These are phyloP conservation scores for Zygotorulaspora mrakii DNA, from an alignment of 1,139 yeast species.

Conservation along the genomic window DNA sequence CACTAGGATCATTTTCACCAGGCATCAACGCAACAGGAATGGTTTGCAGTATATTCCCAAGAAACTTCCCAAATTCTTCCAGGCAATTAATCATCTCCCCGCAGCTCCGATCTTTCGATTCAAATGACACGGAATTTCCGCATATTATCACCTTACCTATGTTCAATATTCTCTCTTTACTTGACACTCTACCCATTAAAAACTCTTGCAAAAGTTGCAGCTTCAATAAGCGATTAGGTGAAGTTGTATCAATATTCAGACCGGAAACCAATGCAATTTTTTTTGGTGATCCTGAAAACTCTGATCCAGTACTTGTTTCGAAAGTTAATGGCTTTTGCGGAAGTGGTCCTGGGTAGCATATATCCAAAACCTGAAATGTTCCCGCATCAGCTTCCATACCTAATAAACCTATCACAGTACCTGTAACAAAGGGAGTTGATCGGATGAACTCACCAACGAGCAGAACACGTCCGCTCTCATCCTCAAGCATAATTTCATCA, in stretches of 20 bases:
- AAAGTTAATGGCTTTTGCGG: constrained; percentile 48
- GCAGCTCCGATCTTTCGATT: constrained; percentile 26
- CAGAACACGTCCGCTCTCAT: constrained; percentile 85
- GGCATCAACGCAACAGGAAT: constrained; percentile 79
- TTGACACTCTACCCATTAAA: constrained; percentile 64
- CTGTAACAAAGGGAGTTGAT: constrained; percentile 64
- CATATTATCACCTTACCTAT: constrained; percentile 63
- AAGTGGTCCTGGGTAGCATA: constrained; percentile 62
- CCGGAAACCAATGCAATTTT: constrained; percentile 74
- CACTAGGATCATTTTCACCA: constrained; percentile 81
- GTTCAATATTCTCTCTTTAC: constrained; percentile 32
- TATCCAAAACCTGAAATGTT: constrained; percentile 76
- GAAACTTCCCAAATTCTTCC: constrained; percentile 50
- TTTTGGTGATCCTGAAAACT: constrained; percentile 7
- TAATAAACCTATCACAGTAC: constrained; percentile 75
- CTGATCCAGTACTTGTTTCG: constrained; percentile 14
- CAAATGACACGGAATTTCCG: constrained; percentile 64
- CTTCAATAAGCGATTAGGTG: constrained; percentile 44
- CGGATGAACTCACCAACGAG: constrained; percentile 62
- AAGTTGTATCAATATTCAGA: constrained; percentile 48
- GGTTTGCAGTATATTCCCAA: constrained; percentile 55
- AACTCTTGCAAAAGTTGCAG: constrained; percentile 67
- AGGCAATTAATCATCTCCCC: constrained; percentile 32
- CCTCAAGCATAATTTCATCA: constrained; percentile 73
- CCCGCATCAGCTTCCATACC: constrained; percentile 88